Evolutionary conservation across 2,329 filamentous ascomycete genomes (phyloP).

Genomic region (Epichloe aotearoae): DNA sequence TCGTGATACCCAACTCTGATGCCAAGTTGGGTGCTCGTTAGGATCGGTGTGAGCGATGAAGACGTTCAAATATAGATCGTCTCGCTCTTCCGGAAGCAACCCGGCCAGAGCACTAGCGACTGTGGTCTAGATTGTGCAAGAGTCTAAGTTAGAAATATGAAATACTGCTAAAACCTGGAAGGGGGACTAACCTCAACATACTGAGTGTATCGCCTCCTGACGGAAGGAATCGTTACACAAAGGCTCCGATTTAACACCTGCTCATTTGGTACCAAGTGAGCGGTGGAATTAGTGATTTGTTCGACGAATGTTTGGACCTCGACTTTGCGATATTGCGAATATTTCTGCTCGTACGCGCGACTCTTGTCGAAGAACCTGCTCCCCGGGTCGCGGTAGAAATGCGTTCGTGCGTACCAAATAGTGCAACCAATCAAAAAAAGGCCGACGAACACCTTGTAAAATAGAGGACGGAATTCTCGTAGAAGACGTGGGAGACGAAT

Average conservation of each 20-base stretch:
- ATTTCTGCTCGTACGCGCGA: conserved; percentile 1
- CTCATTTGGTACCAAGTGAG: background rate
- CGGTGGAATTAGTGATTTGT: background rate
- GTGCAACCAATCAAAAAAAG: background rate
- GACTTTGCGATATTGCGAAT: background rate
- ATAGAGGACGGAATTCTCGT: background rate
- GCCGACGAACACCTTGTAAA: background rate
- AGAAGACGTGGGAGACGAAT: background rate
- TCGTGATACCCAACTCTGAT: background rate
- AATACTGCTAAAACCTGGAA: background rate
- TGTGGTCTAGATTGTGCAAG: background rate
- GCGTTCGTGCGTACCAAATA: background rate
- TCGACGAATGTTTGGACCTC: background rate
- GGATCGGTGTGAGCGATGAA: background rate
- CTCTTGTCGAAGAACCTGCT: background rate
- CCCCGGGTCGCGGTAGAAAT: background rate
- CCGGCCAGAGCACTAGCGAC: background rate
- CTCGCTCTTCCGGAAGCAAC: background rate
- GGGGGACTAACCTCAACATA: background rate
- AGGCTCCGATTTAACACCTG: background rate
- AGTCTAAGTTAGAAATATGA: background rate
- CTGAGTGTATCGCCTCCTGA: background rate
- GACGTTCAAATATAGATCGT: background rate
- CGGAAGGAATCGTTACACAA: background rate
- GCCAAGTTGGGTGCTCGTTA: background rate